Conservation (phyloP, 2,329 filamentous ascomycete species). For the Grosmannia serpens region DNA sequence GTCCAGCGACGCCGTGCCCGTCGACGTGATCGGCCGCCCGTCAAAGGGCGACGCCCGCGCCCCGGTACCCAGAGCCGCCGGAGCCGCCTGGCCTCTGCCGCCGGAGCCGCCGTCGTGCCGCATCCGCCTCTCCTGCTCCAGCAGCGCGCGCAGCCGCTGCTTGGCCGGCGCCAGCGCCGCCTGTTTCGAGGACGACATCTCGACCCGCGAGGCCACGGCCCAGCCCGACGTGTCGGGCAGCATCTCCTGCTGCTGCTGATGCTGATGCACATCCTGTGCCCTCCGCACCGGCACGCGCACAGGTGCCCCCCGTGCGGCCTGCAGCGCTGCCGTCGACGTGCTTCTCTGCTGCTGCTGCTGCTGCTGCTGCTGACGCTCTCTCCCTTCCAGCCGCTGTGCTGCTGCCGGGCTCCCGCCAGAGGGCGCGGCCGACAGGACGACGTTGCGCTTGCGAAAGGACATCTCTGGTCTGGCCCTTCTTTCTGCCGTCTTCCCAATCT, state of each 20-base stretch:
- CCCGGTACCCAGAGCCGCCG: constrained; percentile 27
- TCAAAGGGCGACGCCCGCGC: constrained; percentile 80
- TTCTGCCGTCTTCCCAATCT: not conserved
- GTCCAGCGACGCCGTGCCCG: constrained; percentile 78
- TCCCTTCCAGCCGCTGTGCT: not conserved
- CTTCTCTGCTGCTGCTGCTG: not conserved
- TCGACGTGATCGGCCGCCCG: constrained; percentile 80
- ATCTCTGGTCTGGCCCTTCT: constrained; percentile 20
- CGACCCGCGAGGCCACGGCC: constrained; percentile 2
- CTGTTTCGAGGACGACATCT: not conserved
- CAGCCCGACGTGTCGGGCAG: not conserved
- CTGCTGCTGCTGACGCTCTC: not conserved
- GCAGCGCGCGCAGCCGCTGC: constrained; percentile 2
- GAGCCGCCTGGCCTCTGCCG: not conserved
- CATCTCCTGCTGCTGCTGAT: constrained; percentile 19
- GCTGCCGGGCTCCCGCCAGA: not conserved
- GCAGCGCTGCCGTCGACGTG: not conserved
- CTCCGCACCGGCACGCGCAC: not conserved
- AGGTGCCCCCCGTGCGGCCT: not conserved
- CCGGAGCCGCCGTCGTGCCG: not conserved
- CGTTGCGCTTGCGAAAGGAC: constrained; percentile 48
- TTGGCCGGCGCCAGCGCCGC: constrained; percentile 7
- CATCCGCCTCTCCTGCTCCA: constrained; percentile 3
- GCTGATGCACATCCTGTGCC: constrained; percentile 13
- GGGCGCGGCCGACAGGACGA: constrained; percentile 32